Percentiles rank a stretch among this genome's conserved stretches.
Evolutionary conservation across 2,329 filamentous ascomycete species (phyloP).

Genomic region (Curvularia verruculosa): DNA sequence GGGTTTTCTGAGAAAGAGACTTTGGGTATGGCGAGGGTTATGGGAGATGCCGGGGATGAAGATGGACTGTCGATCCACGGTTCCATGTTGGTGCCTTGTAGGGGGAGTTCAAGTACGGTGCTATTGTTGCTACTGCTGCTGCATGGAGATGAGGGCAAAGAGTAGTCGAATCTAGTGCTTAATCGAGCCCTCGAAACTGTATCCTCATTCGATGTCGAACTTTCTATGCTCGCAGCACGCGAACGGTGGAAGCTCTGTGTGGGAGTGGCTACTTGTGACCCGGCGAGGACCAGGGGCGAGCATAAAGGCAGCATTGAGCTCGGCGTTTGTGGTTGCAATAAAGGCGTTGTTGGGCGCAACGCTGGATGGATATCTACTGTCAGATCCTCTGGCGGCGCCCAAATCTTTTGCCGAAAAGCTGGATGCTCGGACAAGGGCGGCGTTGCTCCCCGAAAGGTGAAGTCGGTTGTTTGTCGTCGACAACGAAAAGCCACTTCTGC

Average conservation of each 20-base stretch:
- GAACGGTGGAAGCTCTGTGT: neutral
- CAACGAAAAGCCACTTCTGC: neutral
- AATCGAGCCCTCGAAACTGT: neutral
- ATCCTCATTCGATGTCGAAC: too few species aligned
- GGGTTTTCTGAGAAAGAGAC: neutral
- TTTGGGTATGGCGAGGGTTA: neutral
- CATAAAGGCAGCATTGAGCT: neutral
- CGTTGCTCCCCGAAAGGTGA: neutral
- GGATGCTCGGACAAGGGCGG: neutral
- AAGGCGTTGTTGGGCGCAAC: neutral
- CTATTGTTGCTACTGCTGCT: neutral
- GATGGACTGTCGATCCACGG: neutral
- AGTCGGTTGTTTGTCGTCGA: neutral
- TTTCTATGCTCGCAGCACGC: neutral
- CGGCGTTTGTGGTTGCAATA: neutral
- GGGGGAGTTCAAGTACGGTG: neutral
- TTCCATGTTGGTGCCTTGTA: neutral
- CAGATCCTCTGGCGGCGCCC: neutral
- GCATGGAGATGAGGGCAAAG: neutral
- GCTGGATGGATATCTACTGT: neutral
- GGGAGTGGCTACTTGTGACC: neutral
- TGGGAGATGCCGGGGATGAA: neutral
- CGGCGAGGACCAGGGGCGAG: neutral
- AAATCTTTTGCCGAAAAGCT: neutral
- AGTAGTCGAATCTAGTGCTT: neutral